Evolutionary conservation across 2,329 filamentous ascomycete genomes (phyloP), one percentile per base, ranked within the genome.

Genomic region (Plectosphaerella cucumerina): DNA sequence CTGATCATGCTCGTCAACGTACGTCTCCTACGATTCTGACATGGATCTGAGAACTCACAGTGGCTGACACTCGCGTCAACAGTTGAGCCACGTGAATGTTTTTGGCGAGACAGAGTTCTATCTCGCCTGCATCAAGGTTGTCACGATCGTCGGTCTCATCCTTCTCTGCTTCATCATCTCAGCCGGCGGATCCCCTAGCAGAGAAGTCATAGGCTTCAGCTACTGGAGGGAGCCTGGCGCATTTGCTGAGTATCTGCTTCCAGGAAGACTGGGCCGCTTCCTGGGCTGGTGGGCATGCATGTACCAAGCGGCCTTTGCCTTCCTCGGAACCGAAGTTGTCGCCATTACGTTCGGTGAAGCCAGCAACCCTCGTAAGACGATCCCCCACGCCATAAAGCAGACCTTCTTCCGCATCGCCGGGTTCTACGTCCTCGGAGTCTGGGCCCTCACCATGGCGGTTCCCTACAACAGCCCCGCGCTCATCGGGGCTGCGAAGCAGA

Each of bases 271-370:
- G 0, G 71, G 70, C n/a, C 60, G 62, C 21, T 74, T 76, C 44
- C 61, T 74, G 6, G 70, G 70, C 5, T 64, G 68, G 20, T 70
- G 70, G 66, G 65, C 65, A 3, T 66, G 64, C 23, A 57, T 71
- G 23, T 65, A 68, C 44, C 64, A 68, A 47, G 66, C 70, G 2
- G 67, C 65, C 10, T 73, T 73, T 42, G 66, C 66, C 14, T 72
- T 70, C 45, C 61, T 66, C 26, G 87, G 86, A 53, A 88, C 86
- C 2, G 87, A 90, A 62, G 73, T 90, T 43, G 84, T 90, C 48
- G 87, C 87, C 69, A 85, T 91, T 14, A 90, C 87, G 0, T 86
- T 89, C 23, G 87, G 85, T 48, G 86, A 91, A 64, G 71, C 76
- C 6, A 62, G 61, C 12, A 74, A 78, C 59, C 77, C 77, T 14